Base-by-base conservation (phyloP, 176 grass and related monocot genomes). In the Bolboschoenus planiculmis region DNA sequence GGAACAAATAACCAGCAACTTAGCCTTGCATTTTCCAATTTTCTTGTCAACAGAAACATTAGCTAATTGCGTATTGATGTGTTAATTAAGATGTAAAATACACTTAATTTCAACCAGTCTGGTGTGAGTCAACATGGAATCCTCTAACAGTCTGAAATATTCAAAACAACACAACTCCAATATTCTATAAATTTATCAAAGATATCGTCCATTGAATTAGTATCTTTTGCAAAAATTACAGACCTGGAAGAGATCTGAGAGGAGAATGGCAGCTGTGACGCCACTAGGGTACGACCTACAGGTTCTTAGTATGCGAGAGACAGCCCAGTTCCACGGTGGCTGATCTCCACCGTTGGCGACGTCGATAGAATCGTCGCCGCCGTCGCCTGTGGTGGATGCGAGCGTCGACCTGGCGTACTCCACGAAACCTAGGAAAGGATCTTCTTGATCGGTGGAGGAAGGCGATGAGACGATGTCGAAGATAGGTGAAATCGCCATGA, bases 231-330 rank as follows among this genome's bases (percentile, higher is more conserved):
- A 16, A 18, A n/a, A 42, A 43, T n/a, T 61, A 66, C 18, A 27
- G n/a, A 97, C 92, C 90, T 97, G 95, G 85, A 92, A 94, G 72
- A 94, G 90, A 80, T 97, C 95, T 35, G 95, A 91, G 66, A 94
- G 88, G 43, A 97, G 90, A 88, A 94, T 97, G 73, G 90, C 87
- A 47, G 95, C 84, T 11, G 95, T 97, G 87, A 93, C 85, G 43
- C 95, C 95, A 13, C 95, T 94, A 54, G 95, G 92, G 55, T 94
- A 97, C 9, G 95, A 87, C 11, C 88, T 60, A 72, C 95, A 97
- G 2, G 92, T 90, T 83, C 89, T 92, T 54, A 97, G 88, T 65
- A 94, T 85, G 57, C 88, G 90, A 30, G 92, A 93, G 72, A 92
- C 85, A 53, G 78, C 83, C 92, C 95, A 94, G 20, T 85, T 87